Conservation (phyloP, 495 filamentous ascomycete species). For the Recurvomyces mirabilis region DNA sequence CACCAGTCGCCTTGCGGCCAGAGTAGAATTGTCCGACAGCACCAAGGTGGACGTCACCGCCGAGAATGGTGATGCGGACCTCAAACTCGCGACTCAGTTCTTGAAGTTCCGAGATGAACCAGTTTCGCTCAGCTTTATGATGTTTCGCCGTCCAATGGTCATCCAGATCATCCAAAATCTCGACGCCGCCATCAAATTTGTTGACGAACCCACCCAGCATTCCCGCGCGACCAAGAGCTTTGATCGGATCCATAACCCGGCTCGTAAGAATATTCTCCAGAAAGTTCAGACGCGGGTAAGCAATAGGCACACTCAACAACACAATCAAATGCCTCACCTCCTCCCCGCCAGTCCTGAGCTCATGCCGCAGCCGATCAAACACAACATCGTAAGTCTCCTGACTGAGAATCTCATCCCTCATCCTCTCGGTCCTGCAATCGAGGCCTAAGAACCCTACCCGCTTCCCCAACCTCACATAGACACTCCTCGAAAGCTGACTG, state of each 20-base stretch:
- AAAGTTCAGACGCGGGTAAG: conserved; percentile 81
- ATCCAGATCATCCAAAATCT: conserved; percentile 83
- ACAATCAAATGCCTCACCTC: conserved; percentile 84
- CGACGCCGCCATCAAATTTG: conserved; percentile 82
- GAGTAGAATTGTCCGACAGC: conserved; percentile 92
- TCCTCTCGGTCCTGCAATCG: conserved; percentile 85
- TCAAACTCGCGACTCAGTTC: conserved; percentile 83
- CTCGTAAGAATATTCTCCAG: conserved; percentile 68
- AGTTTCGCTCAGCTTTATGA: conserved; percentile 78
- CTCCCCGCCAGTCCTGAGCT: conserved; percentile 71
- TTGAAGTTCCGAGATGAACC: conserved; percentile 81
- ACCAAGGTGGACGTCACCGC: conserved; percentile 87
- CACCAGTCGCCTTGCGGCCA: conserved; percentile 65
- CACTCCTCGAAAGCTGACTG: conserved; percentile 65
- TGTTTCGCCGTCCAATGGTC: conserved; percentile 97
- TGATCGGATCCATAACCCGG: conserved; percentile 70
- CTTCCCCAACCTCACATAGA: conserved; percentile 74
- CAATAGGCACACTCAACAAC: conserved; percentile 62
- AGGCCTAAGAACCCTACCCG: conserved; percentile 74
- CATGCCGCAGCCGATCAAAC: conserved; percentile 69
- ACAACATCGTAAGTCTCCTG: conserved; percentile 71
- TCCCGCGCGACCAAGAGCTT: conserved; percentile 73
- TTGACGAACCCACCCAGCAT: conserved; percentile 74
- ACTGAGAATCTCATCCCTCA: conserved; percentile 67
- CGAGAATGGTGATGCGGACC: conserved; percentile 77